These are phyloP conservation scores for Hibiscus mutabilis DNA, from an alignment of 345 rosid genomes.

Conservation along the genomic window DNA sequence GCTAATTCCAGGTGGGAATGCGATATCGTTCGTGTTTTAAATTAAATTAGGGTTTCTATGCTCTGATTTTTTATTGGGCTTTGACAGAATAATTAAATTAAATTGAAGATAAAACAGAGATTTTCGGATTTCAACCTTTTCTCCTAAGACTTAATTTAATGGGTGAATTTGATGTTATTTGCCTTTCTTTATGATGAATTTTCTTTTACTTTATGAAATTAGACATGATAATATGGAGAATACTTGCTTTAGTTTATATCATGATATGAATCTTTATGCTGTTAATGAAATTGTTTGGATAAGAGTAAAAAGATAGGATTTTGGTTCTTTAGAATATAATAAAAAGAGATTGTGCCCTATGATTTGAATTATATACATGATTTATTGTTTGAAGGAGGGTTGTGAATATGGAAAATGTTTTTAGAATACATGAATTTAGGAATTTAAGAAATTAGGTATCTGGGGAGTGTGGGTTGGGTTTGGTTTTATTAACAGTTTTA, in stretches of 20 bases:
- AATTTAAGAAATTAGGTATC: constrained; percentile 22
- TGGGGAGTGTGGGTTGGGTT: constrained; percentile 59
- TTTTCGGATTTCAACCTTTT: background rate
- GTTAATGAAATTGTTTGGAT: background rate
- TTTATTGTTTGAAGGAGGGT: constrained; percentile 5
- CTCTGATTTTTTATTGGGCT: background rate
- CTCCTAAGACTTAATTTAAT: background rate
- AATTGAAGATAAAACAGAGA: background rate
- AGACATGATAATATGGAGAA: background rate
- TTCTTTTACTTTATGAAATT: background rate
- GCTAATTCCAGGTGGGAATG: background rate
- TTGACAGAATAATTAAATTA: background rate
- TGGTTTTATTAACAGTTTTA: constrained; percentile 92
- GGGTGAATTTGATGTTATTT: background rate
- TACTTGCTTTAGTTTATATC: background rate
- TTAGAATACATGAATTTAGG: constrained; percentile 13
- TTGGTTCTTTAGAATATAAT: background rate
- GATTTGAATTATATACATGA: background rate
- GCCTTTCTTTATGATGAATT: background rate
- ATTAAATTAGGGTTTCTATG: constrained; percentile 2
- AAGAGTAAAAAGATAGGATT: background rate
- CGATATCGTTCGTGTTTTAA: background rate
- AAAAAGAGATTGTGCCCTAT: background rate
- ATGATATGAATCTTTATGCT: background rate
- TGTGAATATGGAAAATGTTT: background rate